Evolutionary conservation across 257 asterid genomes (phyloP), one percentile per base, ranked within the genome.

Genomic region (Przewalskia tangutica): DNA sequence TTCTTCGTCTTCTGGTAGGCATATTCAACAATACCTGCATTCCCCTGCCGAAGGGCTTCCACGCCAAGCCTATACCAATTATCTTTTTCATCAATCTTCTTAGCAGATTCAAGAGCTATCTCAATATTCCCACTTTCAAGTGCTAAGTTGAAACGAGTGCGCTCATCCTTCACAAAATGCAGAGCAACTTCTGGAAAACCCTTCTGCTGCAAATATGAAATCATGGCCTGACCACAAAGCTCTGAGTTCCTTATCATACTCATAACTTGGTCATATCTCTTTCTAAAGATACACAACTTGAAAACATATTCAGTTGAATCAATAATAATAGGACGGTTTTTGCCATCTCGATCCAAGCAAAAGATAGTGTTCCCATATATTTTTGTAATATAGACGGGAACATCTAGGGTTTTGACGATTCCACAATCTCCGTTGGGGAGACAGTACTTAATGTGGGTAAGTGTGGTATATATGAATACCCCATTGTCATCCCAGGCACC

Each of bases 401-500:
- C 92, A 82, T 94, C 99, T 71, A 96, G 85, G 18, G 99, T 96
- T 88, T 93, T 96, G 82, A 96, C 90, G 60, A 96, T 96, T 71
- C 99, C 99, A 87, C 93, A 93, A 77, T 94, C 98, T 67, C 99
- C 99, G 64, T 94, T 96, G 46, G 97, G 98, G 71, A 96, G 93
- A 90, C 99, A 94, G 78, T 96, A 96, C 91, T 96, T 96, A 81
- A 96, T 93, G 85, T 96, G 98, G 0, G 97, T 96, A 82, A 96
- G 86, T 9, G 99, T 96, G 8, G 99, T 93, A 80, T 96, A 94
- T 62, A 96, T 89, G 75, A 94, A 96, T 56, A 93, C 97, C 58
- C 99, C 99, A 85, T 94, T 94, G 81, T 94, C 99, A 82, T 96
- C 98, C 99, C 98, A 96, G 10, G 95, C 98, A 85, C 99, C 99